Percentiles rank a stretch among this genome's conserved stretches.
phyloP scores from a whole-genome alignment of 2,329 filamentous ascomycete species.

The Cladosporium sp. region DNA sequence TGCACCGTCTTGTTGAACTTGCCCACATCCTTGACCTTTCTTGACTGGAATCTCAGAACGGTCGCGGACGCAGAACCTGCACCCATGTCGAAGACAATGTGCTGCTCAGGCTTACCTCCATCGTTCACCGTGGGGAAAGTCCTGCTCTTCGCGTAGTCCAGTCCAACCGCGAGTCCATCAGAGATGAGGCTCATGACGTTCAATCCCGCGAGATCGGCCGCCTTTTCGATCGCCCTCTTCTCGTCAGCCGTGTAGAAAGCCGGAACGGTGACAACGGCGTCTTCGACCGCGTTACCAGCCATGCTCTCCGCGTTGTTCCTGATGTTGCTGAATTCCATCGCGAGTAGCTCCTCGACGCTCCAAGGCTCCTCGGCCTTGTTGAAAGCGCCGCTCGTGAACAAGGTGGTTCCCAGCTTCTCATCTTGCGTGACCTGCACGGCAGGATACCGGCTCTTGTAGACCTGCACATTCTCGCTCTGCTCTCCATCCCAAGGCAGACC shows the following conservation, averaged over 20 bases:
- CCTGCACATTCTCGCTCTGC: constrained; percentile 57
- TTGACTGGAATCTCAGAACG: constrained; percentile 82
- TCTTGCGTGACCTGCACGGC: constrained; percentile 65
- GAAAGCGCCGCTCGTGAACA: constrained; percentile 76
- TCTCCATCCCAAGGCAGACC: constrained; percentile 54
- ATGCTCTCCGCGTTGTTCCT: constrained; percentile 81
- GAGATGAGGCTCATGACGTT: constrained; percentile 81
- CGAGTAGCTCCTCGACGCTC: constrained; percentile 86
- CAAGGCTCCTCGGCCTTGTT: constrained; percentile 61
- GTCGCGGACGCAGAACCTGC: constrained; percentile 91
- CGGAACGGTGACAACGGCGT: constrained; percentile 84
- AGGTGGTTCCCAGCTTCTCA: constrained; percentile 61
- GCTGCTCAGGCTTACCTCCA: constrained; percentile 81
- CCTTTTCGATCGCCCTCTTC: constrained; percentile 77
- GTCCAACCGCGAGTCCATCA: constrained; percentile 84
- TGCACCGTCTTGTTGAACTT: constrained; percentile 96
- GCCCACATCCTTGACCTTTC: constrained; percentile 83
- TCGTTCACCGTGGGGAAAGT: constrained; percentile 82
- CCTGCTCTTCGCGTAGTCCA: constrained; percentile 91
- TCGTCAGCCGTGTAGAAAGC: constrained; percentile 88
- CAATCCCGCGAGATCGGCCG: constrained; percentile 82
- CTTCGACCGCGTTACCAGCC: constrained; percentile 69
- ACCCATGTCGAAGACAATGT: constrained; percentile 97
- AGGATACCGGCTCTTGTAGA: constrained; percentile 74
- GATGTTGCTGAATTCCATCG: constrained; percentile 93